A percentile compares a stretch with the other conserved stretches of the same genome.
Evolutionary conservation across 495 filamentous ascomycete species (phyloP).

Genomic region (Penicillium fimorum): DNA sequence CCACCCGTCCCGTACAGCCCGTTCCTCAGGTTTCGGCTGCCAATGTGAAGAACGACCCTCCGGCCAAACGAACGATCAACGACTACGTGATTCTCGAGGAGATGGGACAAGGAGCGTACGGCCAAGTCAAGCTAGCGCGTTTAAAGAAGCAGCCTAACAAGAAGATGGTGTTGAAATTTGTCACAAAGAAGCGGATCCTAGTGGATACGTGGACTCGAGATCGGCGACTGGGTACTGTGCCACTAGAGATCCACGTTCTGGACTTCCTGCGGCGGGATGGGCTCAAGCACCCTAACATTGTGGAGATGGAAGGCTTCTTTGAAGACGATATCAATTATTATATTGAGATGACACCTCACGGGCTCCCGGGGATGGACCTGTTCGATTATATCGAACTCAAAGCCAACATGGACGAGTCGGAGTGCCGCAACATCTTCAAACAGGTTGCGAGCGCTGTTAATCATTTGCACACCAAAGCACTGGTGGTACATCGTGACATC

Average conservation of each 20-base stretch:
- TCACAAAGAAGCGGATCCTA: conserved; percentile 93
- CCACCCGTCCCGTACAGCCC: conserved; percentile 47
- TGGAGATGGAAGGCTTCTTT: conserved; percentile 98
- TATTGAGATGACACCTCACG: conserved; percentile 97
- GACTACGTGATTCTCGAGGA: conserved; percentile 95
- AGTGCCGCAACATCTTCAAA: conserved; percentile 91
- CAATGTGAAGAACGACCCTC: conserved; percentile 31
- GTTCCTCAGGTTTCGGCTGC: conserved; percentile 36
- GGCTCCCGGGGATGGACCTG: conserved; percentile 95
- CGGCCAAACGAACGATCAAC: conserved; percentile 74
- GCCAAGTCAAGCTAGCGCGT: conserved; percentile 93
- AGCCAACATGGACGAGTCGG: conserved; percentile 92
- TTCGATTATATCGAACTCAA: conserved; percentile 98
- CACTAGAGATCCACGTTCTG: conserved; percentile 94
- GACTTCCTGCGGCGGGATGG: conserved; percentile 90
- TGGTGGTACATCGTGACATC: conserved; percentile 96
- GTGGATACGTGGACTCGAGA: conserved; percentile 99
- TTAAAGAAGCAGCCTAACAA: conserved; percentile 72
- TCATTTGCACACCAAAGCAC: conserved; percentile 85
- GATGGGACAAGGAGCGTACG: conserved; percentile 98
- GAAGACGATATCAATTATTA: conserved; percentile 98
- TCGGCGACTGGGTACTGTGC: conserved; percentile 90
- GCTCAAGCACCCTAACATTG: conserved; percentile 88
- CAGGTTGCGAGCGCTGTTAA: conserved; percentile 88
- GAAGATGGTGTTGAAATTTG: conserved; percentile 95